Evolutionary conservation across 192 early-diverging fungal genomes (phyloP).

Genomic region (Gamsiella multidivaricata): DNA sequence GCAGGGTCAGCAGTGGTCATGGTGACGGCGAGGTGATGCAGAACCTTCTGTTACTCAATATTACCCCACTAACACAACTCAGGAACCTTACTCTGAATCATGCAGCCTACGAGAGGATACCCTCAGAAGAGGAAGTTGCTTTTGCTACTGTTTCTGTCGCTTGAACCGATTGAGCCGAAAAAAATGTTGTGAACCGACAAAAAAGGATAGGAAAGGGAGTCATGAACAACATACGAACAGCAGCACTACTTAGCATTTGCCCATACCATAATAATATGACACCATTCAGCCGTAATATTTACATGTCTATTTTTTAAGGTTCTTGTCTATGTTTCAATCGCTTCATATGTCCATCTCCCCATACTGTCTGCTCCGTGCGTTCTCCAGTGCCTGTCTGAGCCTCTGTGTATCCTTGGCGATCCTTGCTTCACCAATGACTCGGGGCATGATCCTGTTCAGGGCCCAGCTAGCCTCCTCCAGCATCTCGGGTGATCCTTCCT

Average conservation of each 20-base stretch:
- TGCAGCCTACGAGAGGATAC: neutral
- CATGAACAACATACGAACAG: neutral
- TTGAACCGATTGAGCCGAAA: neutral
- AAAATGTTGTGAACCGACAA: no score
- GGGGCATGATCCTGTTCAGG: constrained; percentile 24
- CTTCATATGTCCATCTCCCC: neutral
- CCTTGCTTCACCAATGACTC: constrained; percentile 29
- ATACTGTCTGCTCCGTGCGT: constrained; percentile 5
- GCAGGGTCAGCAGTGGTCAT: constrained; percentile 2
- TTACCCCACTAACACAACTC: neutral
- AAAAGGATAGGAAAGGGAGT: neutral
- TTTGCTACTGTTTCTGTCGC: neutral
- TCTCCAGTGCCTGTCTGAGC: constrained; percentile 34
- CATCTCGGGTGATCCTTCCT: constrained; percentile 33
- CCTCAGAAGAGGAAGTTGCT: neutral
- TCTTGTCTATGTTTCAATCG: neutral
- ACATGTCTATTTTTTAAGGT: no score
- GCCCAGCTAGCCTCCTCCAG: constrained; percentile 44
- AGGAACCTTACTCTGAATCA: neutral
- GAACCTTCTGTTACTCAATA: neutral
- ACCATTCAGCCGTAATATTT: neutral
- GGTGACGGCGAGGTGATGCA: neutral
- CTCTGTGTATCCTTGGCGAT: constrained; percentile 32
- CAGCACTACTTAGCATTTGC: neutral
- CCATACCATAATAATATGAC: neutral